Conservation (phyloP, 2,329 filamentous ascomycete genomes). For the Calonectria henricotiae region DNA sequence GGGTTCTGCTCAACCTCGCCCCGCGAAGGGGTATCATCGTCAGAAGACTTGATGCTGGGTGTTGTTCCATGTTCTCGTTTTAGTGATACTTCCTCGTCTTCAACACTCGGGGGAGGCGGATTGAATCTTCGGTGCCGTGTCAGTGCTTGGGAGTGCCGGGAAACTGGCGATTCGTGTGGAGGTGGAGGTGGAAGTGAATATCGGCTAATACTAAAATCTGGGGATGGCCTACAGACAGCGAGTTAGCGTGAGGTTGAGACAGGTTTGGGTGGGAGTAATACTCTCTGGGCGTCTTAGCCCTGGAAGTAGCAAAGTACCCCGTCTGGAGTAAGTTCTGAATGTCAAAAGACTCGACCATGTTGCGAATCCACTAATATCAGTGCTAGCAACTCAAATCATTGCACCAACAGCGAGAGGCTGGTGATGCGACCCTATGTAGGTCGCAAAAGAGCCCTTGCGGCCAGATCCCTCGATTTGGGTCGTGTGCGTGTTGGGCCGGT, state of each 20-base stretch:
- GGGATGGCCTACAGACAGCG: constrained; percentile 38
- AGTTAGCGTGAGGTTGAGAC: constrained; percentile 38
- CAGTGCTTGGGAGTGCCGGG: constrained; percentile 41
- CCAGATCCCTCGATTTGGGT: not conserved
- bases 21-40: constrained; percentile 73
- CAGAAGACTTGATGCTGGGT: constrained; percentile 52
- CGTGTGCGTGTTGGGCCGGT: constrained; percentile 36
- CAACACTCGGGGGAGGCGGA: constrained; percentile 77
- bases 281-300: constrained; percentile 57
- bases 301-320: constrained; percentile 68
- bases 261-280: constrained; percentile 42
- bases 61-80: constrained; percentile 71
- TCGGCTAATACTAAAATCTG: constrained; percentile 42
- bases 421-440: constrained; percentile 33
- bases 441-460: constrained; percentile 15
- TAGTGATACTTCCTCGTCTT: constrained; percentile 78
- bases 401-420: constrained; percentile 35
- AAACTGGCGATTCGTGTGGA: constrained; percentile 42
- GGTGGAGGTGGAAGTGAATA: constrained; percentile 44
- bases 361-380: constrained; percentile 50
- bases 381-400: constrained; percentile 48
- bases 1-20: constrained; percentile 80
- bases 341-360: constrained; percentile 63
- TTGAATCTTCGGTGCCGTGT: constrained; percentile 55
- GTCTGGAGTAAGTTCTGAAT: constrained; percentile 66